These are phyloP conservation scores for Apiospora pterosperma DNA, from an alignment of 2,329 filamentous ascomycete genomes.

Conservation along the genomic window DNA sequence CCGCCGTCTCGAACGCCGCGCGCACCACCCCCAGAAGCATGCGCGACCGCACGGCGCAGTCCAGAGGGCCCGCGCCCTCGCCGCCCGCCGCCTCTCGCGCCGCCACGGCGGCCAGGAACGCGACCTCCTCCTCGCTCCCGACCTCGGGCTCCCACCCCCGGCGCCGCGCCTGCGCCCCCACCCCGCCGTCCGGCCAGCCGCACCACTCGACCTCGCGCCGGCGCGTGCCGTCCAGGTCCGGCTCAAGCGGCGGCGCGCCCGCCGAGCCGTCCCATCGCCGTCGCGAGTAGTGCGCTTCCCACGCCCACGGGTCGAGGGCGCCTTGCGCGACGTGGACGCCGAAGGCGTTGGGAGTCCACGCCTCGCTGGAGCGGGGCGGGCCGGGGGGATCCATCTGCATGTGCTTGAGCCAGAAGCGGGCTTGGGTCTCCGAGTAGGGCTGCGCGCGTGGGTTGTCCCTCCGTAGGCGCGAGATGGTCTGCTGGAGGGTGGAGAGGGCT, in stretches of 20 bases:
- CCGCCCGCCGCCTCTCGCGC: slow-evolving; percentile 10
- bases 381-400: neutral
- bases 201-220: neutral
- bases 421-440: neutral
- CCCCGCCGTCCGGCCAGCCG: slow-evolving; percentile 1
- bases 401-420: neutral
- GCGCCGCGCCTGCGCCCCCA: neutral
- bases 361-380: neutral
- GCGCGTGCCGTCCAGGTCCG: neutral
- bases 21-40: slow-evolving; percentile 12
- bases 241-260: neutral
- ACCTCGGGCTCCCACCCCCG: slow-evolving; percentile 14
- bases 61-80: neutral
- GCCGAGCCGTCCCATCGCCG: neutral
- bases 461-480: neutral
- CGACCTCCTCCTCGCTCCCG: slow-evolving; percentile 15
- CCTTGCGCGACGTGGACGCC: neutral
- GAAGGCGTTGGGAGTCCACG: neutral
- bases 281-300: neutral
- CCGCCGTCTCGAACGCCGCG: slow-evolving; percentile 5
- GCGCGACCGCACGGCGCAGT: slow-evolving; percentile 14
- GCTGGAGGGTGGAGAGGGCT: neutral
- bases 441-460: neutral
- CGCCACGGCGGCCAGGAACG: slow-evolving; percentile 15
- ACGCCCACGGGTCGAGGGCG: neutral